Percentiles rank a stretch among this genome's conserved stretches.
phyloP scores from a whole-genome alignment of 495 filamentous ascomycete species.

The Hypoxylon perforatum region DNA sequence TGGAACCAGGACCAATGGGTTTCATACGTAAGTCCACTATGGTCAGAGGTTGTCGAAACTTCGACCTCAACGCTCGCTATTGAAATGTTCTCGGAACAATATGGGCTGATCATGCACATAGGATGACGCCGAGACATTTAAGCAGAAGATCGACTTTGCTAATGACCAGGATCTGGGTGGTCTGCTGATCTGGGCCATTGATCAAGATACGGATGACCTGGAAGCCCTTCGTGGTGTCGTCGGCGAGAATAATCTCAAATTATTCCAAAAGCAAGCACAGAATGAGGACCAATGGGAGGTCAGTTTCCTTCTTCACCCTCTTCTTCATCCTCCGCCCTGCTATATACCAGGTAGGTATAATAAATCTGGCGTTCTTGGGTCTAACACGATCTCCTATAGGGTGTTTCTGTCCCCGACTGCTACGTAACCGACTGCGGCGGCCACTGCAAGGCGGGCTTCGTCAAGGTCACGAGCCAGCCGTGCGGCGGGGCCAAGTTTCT shows the following conservation, averaged over 20 bases:
- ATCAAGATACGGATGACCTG: conserved; percentile 39
- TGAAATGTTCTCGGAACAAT: not conserved
- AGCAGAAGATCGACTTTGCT: conserved; percentile 54
- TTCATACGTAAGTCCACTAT: conserved; percentile 43
- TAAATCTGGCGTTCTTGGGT: not conserved
- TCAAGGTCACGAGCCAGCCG: conserved; percentile 10
- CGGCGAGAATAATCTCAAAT: not conserved
- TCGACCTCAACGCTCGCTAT: not conserved
- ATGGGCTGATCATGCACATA: not conserved
- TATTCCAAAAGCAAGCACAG: not conserved
- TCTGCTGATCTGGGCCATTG: conserved; percentile 52
- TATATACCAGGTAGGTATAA: not conserved
- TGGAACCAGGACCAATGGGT: conserved; percentile 60
- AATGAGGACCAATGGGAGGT: not conserved
- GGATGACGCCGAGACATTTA: conserved; percentile 55
- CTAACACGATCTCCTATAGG: not conserved
- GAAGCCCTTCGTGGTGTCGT: conserved; percentile 14
- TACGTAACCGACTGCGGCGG: conserved; percentile 25
- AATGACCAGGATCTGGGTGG: conserved; percentile 45
- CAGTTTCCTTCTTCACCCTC: not conserved
- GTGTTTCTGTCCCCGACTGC: conserved; percentile 1
- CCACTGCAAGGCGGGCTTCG: conserved; percentile 25
- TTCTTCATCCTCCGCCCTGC: not conserved
- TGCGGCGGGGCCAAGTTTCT: conserved; percentile 8
- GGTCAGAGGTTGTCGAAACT: not conserved